Conservation (phyloP, 257 asterid species). For the Solanum medicagineum region DNA sequence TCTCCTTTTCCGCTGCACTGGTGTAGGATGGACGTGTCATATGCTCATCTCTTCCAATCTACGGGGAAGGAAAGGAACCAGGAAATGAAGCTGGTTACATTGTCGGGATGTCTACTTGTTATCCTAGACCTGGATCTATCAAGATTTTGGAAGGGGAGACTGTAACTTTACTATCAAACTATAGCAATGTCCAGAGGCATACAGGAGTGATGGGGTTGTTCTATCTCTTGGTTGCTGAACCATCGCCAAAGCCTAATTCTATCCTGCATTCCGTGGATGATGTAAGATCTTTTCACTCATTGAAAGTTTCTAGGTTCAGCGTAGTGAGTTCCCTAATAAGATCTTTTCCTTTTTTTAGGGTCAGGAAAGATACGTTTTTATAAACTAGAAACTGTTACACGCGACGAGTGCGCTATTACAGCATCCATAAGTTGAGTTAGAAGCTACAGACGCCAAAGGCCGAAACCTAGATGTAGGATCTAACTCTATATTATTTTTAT, state of each 20-base stretch:
- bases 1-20: background rate
- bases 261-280: constrained; percentile 8
- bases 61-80: constrained; percentile 58
- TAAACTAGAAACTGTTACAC: too few relatives aligned
- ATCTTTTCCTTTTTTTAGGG: too few relatives aligned
- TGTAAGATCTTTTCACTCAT: constrained; percentile 18
- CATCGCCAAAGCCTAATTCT: constrained; percentile 13
- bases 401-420: too few relatives aligned
- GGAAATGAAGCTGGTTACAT: constrained; percentile 86
- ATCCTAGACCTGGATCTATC: constrained; percentile 73
- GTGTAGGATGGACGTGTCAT: constrained; percentile 57
- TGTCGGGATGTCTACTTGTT: constrained; percentile 83
- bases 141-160: constrained; percentile 68
- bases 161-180: constrained; percentile 53
- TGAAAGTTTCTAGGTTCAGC: background rate
- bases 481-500: too few relatives aligned
- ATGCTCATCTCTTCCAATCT: constrained; percentile 62
- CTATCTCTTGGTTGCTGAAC: constrained; percentile 53
- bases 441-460: too few relatives aligned
- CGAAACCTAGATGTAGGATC: too few relatives aligned
- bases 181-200: constrained; percentile 42
- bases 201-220: constrained; percentile 93
- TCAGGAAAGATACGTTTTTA: too few relatives aligned
- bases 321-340: background rate
- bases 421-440: too few relatives aligned